Evolutionary conservation across 441 rosid species (phyloP).

Genomic region (Croton setiger): DNA sequence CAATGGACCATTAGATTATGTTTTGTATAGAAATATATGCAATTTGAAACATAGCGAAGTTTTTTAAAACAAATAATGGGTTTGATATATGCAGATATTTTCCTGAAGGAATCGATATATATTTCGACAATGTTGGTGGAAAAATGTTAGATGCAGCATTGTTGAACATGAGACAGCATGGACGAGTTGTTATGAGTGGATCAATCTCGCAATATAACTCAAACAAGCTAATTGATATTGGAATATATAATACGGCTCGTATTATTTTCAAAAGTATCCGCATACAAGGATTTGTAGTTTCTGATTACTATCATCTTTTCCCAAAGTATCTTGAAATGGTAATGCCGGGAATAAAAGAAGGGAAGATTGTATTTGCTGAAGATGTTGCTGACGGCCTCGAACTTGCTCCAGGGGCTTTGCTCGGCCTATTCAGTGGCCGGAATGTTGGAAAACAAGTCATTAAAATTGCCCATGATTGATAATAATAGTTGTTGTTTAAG

Average conservation of each 20-base stretch:
- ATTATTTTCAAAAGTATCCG: not conserved
- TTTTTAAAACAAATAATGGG: too few relatives aligned
- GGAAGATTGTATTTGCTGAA: not conserved
- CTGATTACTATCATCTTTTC: not conserved
- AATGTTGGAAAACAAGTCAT: not conserved
- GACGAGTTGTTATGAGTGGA: not conserved
- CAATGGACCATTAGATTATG: too few relatives aligned
- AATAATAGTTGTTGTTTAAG: not conserved
- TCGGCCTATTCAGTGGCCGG: not conserved
- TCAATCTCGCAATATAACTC: not conserved
- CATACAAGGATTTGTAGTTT: not conserved
- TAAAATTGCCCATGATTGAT: not conserved
- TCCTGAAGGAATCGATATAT: not conserved
- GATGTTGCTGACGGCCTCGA: not conserved
- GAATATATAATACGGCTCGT: not conserved
- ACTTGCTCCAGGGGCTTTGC: not conserved
- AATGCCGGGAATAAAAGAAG: not conserved
- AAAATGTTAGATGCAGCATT: not conserved
- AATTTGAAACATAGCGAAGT: too few relatives aligned
- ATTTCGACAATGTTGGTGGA: slow-evolving; percentile 3
- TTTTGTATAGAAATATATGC: too few relatives aligned
- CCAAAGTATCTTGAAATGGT: not conserved
- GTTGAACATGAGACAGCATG: not conserved
- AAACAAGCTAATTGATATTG: not conserved
- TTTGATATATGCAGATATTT: not conserved